Base-by-base conservation (phyloP, 345 rosid genomes). In the Syzygium oleosum region DNA sequence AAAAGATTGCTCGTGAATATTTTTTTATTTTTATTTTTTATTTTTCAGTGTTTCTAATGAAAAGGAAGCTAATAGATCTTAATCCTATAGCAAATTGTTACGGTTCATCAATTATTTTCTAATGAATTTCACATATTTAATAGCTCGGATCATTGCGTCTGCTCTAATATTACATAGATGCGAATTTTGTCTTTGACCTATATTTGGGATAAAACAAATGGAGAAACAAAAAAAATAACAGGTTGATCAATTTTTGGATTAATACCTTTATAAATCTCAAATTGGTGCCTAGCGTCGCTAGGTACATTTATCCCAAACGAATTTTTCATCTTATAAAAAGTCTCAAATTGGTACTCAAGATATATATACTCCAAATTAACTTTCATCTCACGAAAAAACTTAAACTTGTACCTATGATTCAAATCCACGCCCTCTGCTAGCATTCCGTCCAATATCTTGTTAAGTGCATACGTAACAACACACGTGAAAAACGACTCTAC, bases 301-400 rank as follows among this genome's bases (percentile, higher is more conserved):
- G 7, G 46, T 43, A 16, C 29, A 58, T 58, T 58, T 58, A 5
- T 0, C 2, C 27, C 65, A 11, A 59, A 12, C 1, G 3, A 12
- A 11, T 12, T 13, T 12, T 73, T 73, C 14, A 21, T 73, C 27
- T 38, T 2, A 73, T 6, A 19, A 21, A 34, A 68, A 34, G 8
- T 17, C 5, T 0, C 0, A 4, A 5, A 68, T 17, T 0, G 0
- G 1, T 9, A 17, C 0, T 0, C 0, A 0, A 2, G 7, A 17
- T 2, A 34, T 68, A 11, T 68, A 17, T 17, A 68, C 3, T 68
- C 38, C 5, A 34, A 73, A 5, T 12, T 73, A 73, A 73, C 19
- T 19, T 73, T 38, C 4, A 0, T 21, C 83, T 19, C 4, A 3
- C 1, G 12, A 73, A 73, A 34, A 12, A 19, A 38, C 2, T 22